phyloP scores from a whole-genome alignment of 768 basidiomycete species.

The Mycena galericulata region DNA sequence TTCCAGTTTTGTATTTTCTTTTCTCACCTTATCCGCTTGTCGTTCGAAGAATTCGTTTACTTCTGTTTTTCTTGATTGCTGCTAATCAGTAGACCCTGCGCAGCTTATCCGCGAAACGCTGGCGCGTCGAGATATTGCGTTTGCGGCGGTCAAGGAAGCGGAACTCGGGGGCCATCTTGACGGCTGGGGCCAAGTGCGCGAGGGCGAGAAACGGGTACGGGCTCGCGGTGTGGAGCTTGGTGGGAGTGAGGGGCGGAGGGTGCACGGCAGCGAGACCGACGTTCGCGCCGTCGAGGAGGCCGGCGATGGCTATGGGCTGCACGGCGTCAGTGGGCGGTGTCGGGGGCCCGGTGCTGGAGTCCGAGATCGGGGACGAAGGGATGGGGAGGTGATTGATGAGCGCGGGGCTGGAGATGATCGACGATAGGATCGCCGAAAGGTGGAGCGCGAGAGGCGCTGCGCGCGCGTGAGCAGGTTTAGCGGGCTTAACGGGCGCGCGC shows the following conservation, averaged over 20 bases:
- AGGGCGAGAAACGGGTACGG: no score
- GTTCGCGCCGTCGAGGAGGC: constrained; percentile 1
- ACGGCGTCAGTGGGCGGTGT: background rate
- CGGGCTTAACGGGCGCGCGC: background rate
- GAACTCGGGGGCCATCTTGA: background rate
- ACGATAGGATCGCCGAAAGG: background rate
- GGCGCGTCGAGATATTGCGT: no score
- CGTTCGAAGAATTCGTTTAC: no score
- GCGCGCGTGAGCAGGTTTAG: background rate
- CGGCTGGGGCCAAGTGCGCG: background rate
- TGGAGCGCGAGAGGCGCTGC: background rate
- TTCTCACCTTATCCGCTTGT: no score
- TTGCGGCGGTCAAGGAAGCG: background rate
- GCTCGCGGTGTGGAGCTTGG: background rate
- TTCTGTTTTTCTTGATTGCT: no score
- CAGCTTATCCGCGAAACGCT: background rate
- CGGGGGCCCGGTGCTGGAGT: background rate
- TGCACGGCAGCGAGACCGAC: background rate
- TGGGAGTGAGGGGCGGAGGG: background rate
- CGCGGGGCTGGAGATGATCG: background rate
- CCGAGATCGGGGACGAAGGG: background rate
- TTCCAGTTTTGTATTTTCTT: no score
- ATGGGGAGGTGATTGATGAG: background rate
- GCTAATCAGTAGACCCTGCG: background rate
- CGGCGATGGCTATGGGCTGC: background rate